Evolutionary conservation across 345 rosid species (phyloP), one percentile per base, ranked within the genome.

Genomic region (Camelina hispida): DNA sequence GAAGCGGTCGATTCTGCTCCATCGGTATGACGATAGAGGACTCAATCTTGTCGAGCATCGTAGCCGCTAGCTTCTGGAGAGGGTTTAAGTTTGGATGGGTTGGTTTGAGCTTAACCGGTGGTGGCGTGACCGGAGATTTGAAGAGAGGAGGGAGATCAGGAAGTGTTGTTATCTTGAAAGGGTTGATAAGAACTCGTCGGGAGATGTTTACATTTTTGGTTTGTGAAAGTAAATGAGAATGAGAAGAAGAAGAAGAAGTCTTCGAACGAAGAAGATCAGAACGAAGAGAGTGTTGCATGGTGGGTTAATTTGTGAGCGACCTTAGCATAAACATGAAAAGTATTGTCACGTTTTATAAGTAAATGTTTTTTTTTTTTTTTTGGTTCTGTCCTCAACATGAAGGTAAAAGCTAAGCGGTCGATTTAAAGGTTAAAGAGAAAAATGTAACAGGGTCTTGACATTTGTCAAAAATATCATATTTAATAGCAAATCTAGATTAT

Each of bases 1-100:
- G 62, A 10, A 71, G 62, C 2, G 80, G 72, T 12, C 72, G 76
- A 2, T 50, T 57, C 16, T 65, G 40, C 47, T 77, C 80, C 76
- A 71, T 77, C 2, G 83, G 89, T 1, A 87, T 66, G 34, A 87
- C 73, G 13, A 92, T 17, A 37, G 89, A 84, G 13, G 71, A 72
- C 62, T 92, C 97, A 3, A 83, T 78, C 7, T 69, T 72, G 67
- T 92, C 91, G 5, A 92, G 78, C 30, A 89, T 87, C 20, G 75
- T n/a, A 52, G 92, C 80, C 1, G 87, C 88, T 9, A 82, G 74
- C 65, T 60, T 85, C 47, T 89, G 93, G 3, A 92, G 15, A 25
- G 84, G 62, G 75, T 91, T 91, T 84, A 84, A 82, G 43, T 76
- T 68, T 6, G 75, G 80, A 58, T 71, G 18, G 16, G 83, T 68